A percentile compares a stretch with the other conserved stretches of the same genome.
phyloP scores from a whole-genome alignment of 257 asterid species.

The Solanum clarkiae region DNA sequence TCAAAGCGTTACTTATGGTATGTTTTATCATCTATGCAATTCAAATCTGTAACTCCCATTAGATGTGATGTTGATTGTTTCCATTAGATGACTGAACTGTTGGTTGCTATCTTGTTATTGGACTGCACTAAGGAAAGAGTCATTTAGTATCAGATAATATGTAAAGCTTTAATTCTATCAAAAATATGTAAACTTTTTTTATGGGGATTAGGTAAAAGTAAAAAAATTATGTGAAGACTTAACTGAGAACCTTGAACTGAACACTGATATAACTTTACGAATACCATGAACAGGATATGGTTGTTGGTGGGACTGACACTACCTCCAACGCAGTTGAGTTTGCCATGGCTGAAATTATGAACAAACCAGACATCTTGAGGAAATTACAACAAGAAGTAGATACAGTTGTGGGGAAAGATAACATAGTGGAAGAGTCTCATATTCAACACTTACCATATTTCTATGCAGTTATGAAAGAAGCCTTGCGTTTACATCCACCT shows the following conservation, averaged over 20 bases:
- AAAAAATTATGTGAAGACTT: background rate
- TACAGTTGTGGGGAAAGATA: conserved; percentile 26
- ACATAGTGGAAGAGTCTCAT: conserved; percentile 44
- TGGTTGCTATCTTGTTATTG: background rate
- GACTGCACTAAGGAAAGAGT: background rate
- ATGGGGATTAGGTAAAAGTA: too few species aligned
- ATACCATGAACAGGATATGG: conserved; percentile 41
- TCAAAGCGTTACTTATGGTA: conserved; percentile 78
- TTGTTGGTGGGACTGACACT: conserved; percentile 66
- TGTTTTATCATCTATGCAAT: background rate
- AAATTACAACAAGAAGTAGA: conserved; percentile 47
- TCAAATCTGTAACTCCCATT: background rate
- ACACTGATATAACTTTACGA: background rate
- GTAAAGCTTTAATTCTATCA: background rate
- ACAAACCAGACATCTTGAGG: conserved; percentile 27
- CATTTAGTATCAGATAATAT: background rate
- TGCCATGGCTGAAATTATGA: conserved; percentile 59
- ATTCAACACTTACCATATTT: conserved; percentile 35
- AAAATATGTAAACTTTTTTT: too few species aligned
- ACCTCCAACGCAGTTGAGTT: conserved; percentile 52
- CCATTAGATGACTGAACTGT: background rate
- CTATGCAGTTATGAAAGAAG: conserved; percentile 44
- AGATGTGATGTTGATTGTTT: background rate
- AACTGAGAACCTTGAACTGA: background rate
- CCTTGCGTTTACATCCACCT: conserved; percentile 41